Percentiles rank a stretch among this genome's conserved stretches.
These are phyloP conservation scores for Houttuynia cordata DNA, from an alignment of 164 flowering plant species.

Conservation along the genomic window DNA sequence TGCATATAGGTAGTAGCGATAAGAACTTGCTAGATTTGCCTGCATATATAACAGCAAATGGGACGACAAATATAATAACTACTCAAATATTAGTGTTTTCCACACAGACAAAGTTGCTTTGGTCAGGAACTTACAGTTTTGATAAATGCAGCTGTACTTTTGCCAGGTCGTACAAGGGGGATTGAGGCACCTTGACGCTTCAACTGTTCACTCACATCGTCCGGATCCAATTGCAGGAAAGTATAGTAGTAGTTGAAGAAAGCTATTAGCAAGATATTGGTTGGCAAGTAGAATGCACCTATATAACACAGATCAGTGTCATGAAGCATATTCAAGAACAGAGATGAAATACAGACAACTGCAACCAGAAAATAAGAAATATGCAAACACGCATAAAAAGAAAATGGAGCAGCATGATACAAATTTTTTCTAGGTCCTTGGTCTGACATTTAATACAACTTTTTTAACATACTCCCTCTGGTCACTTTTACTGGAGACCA, in stretches of 20 bases:
- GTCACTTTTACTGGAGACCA: too few species aligned
- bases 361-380: neutral
- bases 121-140: conserved; percentile 46
- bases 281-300: conserved; percentile 90
- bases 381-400: too few species aligned
- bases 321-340: neutral
- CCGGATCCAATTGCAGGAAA: conserved; percentile 96
- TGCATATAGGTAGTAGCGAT: too few species aligned
- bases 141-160: conserved; percentile 80
- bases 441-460: too few species aligned
- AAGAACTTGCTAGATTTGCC: too few species aligned
- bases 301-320: conserved; percentile 7
- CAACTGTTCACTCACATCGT: conserved; percentile 94
- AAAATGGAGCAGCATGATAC: too few species aligned
- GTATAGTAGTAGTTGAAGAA: conserved; percentile 99
- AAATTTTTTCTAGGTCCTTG: too few species aligned
- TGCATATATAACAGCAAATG: too few species aligned
- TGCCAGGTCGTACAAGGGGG: conserved; percentile 96
- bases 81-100: neutral
- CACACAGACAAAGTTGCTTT: neutral
- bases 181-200: conserved; percentile 99
- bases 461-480: too few species aligned
- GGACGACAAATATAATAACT: too few species aligned
- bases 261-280: conserved; percentile 81
- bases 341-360: neutral